These are phyloP conservation scores for Saccharomyces hybrid DNA, from an alignment of 1,139 yeast genomes.

Conservation along the genomic window DNA sequence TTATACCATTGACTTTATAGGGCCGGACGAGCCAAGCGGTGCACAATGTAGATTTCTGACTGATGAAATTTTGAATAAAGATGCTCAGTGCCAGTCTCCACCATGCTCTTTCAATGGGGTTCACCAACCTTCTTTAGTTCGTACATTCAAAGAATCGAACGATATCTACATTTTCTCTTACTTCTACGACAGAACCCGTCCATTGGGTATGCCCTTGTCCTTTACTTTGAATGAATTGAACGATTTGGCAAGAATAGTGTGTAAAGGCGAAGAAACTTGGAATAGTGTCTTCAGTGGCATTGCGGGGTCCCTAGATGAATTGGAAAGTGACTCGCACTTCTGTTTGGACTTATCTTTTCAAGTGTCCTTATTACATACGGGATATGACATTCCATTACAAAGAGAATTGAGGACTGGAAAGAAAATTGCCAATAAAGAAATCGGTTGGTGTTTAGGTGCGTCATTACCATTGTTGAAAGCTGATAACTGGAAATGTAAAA, in stretches of 20 bases:
- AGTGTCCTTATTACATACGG: conserved; percentile 82
- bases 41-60: conserved; percentile 82
- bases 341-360: conserved; percentile 88
- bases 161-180: conserved; percentile 88
- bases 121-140: conserved; percentile 85
- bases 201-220: conserved; percentile 88
- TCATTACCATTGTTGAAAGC: conserved; percentile 78
- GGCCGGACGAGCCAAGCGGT: conserved; percentile 55
- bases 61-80: conserved; percentile 77
- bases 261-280: conserved; percentile 77
- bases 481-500: conserved; percentile 68
- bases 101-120: conserved; percentile 97
- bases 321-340: conserved; percentile 82
- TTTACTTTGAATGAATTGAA: conserved; percentile 79
- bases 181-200: conserved; percentile 89
- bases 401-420: conserved; percentile 91
- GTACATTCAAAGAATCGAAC: conserved; percentile 57
- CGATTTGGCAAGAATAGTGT: conserved; percentile 76
- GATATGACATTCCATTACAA: conserved; percentile 85
- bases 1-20: conserved; percentile 64
- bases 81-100: conserved; percentile 56
- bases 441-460: conserved; percentile 99
- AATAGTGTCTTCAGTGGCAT: conserved; percentile 48
- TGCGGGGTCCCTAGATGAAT: conserved; percentile 57
- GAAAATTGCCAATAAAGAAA: conserved; percentile 77